A percentile compares a stretch with the other conserved stretches of the same genome.
Evolutionary conservation across 2,329 filamentous ascomycete genomes (phyloP).

Genomic region (Hypoxylon sp.): DNA sequence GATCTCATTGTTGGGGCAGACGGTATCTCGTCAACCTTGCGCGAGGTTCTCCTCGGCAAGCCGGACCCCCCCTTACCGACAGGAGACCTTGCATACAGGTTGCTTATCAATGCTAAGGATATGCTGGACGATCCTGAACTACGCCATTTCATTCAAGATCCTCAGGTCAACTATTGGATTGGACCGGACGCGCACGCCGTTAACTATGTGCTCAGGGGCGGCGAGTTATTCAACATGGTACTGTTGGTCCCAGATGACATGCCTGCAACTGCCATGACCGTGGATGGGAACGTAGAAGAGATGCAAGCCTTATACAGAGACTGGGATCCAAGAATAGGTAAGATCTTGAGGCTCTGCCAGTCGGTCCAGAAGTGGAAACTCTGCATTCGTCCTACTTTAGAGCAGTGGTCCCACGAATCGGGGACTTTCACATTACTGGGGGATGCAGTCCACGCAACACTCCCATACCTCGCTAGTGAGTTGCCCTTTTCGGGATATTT

Average conservation of each 20-base stretch:
- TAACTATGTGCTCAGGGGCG: slow-evolving; percentile 63
- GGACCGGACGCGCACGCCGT: slow-evolving; percentile 66
- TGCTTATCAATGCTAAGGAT: slow-evolving; percentile 60
- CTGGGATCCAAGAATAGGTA: slow-evolving; percentile 70
- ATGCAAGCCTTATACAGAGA: slow-evolving; percentile 64
- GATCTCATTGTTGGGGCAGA: slow-evolving; percentile 64
- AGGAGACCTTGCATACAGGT: slow-evolving; percentile 64
- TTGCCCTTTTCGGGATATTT: background rate
- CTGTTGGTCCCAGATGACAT: slow-evolving; percentile 65
- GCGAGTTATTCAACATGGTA: slow-evolving; percentile 65
- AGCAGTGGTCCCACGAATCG: slow-evolving; percentile 69
- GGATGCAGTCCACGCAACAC: slow-evolving; percentile 73
- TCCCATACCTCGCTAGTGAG: slow-evolving; percentile 69
- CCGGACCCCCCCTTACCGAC: slow-evolving; percentile 63
- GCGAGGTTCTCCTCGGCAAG: slow-evolving; percentile 60
- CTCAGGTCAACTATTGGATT: slow-evolving; percentile 66
- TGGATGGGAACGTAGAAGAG: slow-evolving; percentile 52
- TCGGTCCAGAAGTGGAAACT: slow-evolving; percentile 67
- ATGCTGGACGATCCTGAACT: slow-evolving; percentile 63
- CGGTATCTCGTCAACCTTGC: slow-evolving; percentile 60
- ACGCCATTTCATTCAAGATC: slow-evolving; percentile 59
- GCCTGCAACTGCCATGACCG: slow-evolving; percentile 58
- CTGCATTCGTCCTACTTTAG: slow-evolving; percentile 50
- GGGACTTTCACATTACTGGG: slow-evolving; percentile 71
- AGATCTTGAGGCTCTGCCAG: slow-evolving; percentile 68